Percentiles rank a stretch among this genome's conserved stretches.
Conservation (phyloP, 2,329 filamentous ascomycete genomes). For the Graphiopsis chlorocephala region DNA sequence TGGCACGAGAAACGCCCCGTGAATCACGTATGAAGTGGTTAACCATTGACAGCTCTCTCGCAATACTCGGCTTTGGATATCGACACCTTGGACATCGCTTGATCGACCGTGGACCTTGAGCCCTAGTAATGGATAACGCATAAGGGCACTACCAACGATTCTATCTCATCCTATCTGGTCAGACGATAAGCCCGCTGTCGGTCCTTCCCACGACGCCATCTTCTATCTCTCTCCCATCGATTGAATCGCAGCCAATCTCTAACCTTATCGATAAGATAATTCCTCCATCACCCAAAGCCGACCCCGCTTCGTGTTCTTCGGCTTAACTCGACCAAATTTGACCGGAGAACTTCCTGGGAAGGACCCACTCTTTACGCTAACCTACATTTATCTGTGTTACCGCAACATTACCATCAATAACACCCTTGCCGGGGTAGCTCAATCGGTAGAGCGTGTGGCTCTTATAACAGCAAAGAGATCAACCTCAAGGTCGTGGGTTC, state of each 20-base stretch:
- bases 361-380: not conserved
- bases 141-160: too few species aligned
- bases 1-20: not conserved
- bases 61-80: not conserved
- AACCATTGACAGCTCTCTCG: not conserved
- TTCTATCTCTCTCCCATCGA: too few species aligned
- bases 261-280: not conserved
- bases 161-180: too few species aligned
- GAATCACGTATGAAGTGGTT: not conserved
- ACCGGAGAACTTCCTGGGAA: not conserved
- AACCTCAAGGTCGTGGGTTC: slow-evolving; percentile 30
- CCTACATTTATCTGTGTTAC: accelerated
- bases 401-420: not conserved
- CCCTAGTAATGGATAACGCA: too few species aligned
- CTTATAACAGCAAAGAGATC: slow-evolving; percentile 34
- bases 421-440: slow-evolving; percentile 46
- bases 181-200: too few species aligned
- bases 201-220: too few species aligned
- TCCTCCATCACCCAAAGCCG: not conserved
- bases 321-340: not conserved
- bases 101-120: not conserved
- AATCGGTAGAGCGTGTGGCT: slow-evolving; percentile 55
- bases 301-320: not conserved
- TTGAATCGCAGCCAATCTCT: too few species aligned
- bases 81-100: not conserved